Base-by-base conservation (phyloP, 768 basidiomycete genomes). In the Mycena crocata region DNA sequence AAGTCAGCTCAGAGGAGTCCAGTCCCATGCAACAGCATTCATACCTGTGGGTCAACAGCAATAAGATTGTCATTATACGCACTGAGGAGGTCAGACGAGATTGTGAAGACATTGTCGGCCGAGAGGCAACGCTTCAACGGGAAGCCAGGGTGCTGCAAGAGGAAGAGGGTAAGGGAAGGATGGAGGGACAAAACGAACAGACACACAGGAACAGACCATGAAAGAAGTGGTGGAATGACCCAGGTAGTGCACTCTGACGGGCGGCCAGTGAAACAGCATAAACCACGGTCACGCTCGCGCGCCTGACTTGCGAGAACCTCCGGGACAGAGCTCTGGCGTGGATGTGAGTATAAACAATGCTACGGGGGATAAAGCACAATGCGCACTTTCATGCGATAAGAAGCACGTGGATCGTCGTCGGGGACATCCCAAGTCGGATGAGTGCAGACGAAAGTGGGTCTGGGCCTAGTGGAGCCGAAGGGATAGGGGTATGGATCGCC, bases 31-130 rank as follows among this genome's bases (percentile, higher is more conserved):
- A 34, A 10, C 34, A 37, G 37, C 51, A 19, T 54, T 24, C 37
- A 4, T 44, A 60, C 58, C 58, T 60, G 58, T 26, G 58, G 58
- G 26, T 60, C 58, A 13, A 60, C 48, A 13, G 58, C 26, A 34
- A 60, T 60, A 12, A 5, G 35, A 35, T 60, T 50, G 13, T 31
- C 21, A 2, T 50, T 35, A 28, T 60, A 60, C 19, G 46, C 58
- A 30, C 39, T 5, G 13, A 60, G 48, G 6, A 60, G 46, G 13
- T 28, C 19, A 15, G 34, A 35, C 13, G 58, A 60, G 15, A 58
- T 48, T 19, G 57, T 58, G 21, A 46, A 58, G 42, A 58, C 57
- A 14, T 58, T 58, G 19, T 58, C 57, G 15, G 48, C 21, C n/a
- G 30, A 46, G 57, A 32, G 42, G 17, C 57, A 58, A 21, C 48